phyloP scores from a whole-genome alignment of 495 filamentous ascomycete genomes.

The Hypoxylon lienhwacheense region DNA sequence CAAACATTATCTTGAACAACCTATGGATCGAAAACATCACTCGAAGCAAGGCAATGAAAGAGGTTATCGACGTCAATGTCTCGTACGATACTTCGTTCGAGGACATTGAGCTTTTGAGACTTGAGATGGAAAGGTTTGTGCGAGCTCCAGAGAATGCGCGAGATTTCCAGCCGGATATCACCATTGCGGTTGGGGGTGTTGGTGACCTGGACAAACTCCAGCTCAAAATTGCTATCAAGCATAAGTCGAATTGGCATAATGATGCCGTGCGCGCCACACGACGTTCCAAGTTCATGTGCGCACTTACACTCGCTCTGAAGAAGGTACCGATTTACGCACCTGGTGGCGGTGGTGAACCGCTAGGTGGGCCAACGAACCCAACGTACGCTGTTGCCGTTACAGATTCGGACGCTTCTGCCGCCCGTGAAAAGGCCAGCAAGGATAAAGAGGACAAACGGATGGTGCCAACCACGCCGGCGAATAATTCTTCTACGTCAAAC shows the following conservation, averaged over 20 bases:
- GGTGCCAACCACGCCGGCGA: conserved; percentile 45
- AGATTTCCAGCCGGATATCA: conserved; percentile 86
- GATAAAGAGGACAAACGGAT: conserved; percentile 66
- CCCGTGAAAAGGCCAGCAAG: conserved; percentile 60
- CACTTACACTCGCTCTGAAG: conserved; percentile 81
- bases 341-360: conserved; percentile 66
- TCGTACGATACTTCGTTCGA: conserved; percentile 84
- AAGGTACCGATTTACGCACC: conserved; percentile 84
- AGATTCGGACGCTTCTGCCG: conserved; percentile 61
- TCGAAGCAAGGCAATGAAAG: conserved; percentile 87
- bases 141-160: conserved; percentile 82
- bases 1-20: conserved; percentile 88
- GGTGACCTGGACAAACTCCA: conserved; percentile 86
- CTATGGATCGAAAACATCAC: conserved; percentile 93
- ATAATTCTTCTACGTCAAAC: conserved; percentile 13
- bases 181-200: conserved; percentile 75
- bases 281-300: conserved; percentile 96
- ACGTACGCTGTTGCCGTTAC: conserved; percentile 72
- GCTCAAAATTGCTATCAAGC: conserved; percentile 78
- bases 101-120: conserved; percentile 78
- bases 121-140: conserved; percentile 83
- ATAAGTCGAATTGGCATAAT: conserved; percentile 97
- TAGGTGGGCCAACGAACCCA: conserved; percentile 71
- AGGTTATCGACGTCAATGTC: conserved; percentile 75
- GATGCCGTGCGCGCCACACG: conserved; percentile 79